These are phyloP conservation scores for Colletotrichum phormii DNA, from an alignment of 2,329 filamentous ascomycete genomes.

Conservation along the genomic window DNA sequence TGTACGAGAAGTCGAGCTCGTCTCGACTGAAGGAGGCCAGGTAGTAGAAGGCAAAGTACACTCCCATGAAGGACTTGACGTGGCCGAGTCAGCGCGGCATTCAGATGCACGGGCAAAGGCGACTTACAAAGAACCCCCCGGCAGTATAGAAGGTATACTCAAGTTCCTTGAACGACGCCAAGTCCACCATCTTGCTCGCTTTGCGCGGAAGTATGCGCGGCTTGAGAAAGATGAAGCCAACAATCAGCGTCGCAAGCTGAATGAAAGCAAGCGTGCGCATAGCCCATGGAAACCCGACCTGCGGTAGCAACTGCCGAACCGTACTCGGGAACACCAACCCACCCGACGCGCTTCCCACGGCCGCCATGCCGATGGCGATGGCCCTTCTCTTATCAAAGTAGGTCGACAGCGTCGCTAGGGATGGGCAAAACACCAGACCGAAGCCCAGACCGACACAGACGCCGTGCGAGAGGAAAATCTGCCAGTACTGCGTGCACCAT, in stretches of 20 bases:
- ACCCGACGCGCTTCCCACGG: constrained; percentile 67
- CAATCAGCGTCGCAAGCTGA: constrained; percentile 52
- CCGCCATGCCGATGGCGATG: constrained; percentile 69
- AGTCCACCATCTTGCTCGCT: constrained; percentile 55
- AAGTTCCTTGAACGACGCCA: constrained; percentile 54
- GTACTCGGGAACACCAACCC: constrained; percentile 62
- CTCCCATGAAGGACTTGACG: constrained; percentile 58
- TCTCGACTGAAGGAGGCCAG: constrained; percentile 61
- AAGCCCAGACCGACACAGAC: constrained; percentile 62
- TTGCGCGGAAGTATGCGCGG: constrained; percentile 54
- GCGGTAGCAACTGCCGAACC: constrained; percentile 50
- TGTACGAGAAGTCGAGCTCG: constrained; percentile 56
- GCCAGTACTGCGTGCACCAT: constrained; percentile 57
- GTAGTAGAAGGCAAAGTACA: constrained; percentile 72
- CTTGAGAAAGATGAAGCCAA: constrained; percentile 51
- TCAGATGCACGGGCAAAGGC: neutral
- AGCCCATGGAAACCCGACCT: constrained; percentile 68
- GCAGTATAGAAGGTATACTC: constrained; percentile 29
- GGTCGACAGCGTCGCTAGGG: constrained; percentile 70
- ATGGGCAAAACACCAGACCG: constrained; percentile 68
- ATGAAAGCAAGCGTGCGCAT: constrained; percentile 60
- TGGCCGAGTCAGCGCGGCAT: constrained; percentile 27
- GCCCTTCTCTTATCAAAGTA: constrained; percentile 68
- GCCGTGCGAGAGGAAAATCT: constrained; percentile 61
- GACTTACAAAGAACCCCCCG: constrained; percentile 29